Base-by-base conservation (phyloP, 371 early-diverging fungal species). In the Mortierella sp. region DNA sequence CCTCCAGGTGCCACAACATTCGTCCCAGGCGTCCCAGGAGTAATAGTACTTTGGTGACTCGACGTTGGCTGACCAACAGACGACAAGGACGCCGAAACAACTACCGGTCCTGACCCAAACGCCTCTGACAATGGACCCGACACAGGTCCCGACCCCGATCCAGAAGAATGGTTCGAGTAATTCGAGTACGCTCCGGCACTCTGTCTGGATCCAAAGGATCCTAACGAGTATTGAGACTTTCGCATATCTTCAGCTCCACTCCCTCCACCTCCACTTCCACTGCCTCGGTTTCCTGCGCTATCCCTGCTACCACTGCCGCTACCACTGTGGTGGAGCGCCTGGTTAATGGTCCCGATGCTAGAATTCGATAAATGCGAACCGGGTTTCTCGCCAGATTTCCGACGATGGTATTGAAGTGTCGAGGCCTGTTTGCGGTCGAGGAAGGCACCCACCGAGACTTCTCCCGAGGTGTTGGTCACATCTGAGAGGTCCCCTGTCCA, bases 401-500 rank as follows among this genome's bases (percentile, higher is more conserved):
- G 81, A 21, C 69, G 54, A 8, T 71, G 59, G 1, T 81, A 71
- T 6, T 64, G 64, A 4, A 59, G 6, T 16, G 73, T 73, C 28
- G 73, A 73, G 11, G 73, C 53, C 1, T 73, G 73, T 34, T 82
- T 82, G 40, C 86, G 86, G 34, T 85, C 86, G 14, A 46, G 57
- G 54, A 85, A 85, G 16, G 86, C 86, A 1, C 86, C 86, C 0
- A 85, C 77, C 24, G 86, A 85, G 46, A 85, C 86, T 43, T 85
- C 86, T 1, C 86, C 86, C 16, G 86, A 85, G 34, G 86, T 85
- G 10, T 78, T 78, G 9, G 86, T 85, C 69, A 85, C 86, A 61
- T 85, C 86, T 14, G 86, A 85, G 5, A 85, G 86, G 16, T 85
- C 81, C 3, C 81, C 86, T 5, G 86, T 85, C 86, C 86, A 85